Evolutionary conservation across 441 rosid genomes (phyloP).

Genomic region (Rhodomyrtus psidioides): DNA sequence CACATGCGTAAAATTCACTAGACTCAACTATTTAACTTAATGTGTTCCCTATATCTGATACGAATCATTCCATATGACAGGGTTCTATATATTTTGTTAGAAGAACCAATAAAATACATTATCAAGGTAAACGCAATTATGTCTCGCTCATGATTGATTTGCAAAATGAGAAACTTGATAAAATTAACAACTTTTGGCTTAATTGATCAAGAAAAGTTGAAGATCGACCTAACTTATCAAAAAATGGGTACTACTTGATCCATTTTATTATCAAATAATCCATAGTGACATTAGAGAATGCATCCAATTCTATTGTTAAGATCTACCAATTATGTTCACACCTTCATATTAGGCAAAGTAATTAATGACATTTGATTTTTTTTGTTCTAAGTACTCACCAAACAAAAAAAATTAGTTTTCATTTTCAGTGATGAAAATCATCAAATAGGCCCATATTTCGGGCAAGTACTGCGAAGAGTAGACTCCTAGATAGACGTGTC

Average conservation of each 20-base stretch:
- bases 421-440: no score
- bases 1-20: background rate
- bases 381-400: background rate
- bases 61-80: fast-evolving
- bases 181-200: background rate
- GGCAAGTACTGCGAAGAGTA: background rate
- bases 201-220: background rate
- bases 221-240: background rate
- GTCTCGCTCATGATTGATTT: background rate
- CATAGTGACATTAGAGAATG: background rate
- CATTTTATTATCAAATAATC: no score
- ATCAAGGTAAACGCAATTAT: background rate
- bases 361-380: no score
- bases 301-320: background rate
- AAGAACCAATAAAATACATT: no score
- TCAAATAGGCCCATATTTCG: background rate
- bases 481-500: no score
- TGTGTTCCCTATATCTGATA: background rate
- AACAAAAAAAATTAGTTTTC: no score
- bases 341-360: background rate
- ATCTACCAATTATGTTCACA: background rate
- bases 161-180: background rate
- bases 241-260: no score
- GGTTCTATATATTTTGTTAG: background rate
- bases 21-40: background rate